Base-by-base conservation (phyloP, 345 rosid species). In the Xanthoceras sorbifolium region DNA sequence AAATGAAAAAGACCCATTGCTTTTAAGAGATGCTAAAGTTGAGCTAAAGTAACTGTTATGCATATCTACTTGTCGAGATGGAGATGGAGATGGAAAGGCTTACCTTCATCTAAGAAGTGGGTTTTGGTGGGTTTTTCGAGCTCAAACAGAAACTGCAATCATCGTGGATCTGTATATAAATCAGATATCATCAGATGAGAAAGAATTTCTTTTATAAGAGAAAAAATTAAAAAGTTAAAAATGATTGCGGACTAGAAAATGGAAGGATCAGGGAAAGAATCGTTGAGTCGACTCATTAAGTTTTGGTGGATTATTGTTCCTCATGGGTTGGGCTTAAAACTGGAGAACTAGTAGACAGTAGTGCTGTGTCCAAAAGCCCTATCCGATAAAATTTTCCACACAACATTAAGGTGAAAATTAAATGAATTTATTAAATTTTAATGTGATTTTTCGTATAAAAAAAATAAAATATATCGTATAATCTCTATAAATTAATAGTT, bases 21-120 rank as follows among this genome's bases (percentile, higher is more conserved):
- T 69, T 76, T 87, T 75, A 72, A 89, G 81, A 6, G 91, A 80
- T 66, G 89, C 70, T 38, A 81, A 34, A 70, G 83, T 64, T 54
- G 94, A 89, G 84, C 81, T 86, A 74, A 83, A 32, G 73, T 82
- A 90, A 76, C 89, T 66, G 77, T 83, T 74, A 80, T 86, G 81
- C 94, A 90, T 90, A 9, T 40, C 77, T 64, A 17, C 12, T 4
- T 15, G 59, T 22, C 28, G 55, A 42, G 28, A 20, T 4, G 15
- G 55, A 66, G 36, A 17, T 14, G 3, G 6, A 29, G 65, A 31
- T 8, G 34, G 36, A 52, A 63, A 48, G 5, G 7, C 73, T 78
- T 78, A 85, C 86, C 84, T 84, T 60, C 38, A 52, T 38, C 38
- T 18, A 57, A 61, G 68, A 22, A 64, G 50, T 38, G 65, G 76